Evolutionary conservation across 257 asterid genomes (phyloP), one percentile per base, ranked within the genome.

Genomic region (Lantana camara): DNA sequence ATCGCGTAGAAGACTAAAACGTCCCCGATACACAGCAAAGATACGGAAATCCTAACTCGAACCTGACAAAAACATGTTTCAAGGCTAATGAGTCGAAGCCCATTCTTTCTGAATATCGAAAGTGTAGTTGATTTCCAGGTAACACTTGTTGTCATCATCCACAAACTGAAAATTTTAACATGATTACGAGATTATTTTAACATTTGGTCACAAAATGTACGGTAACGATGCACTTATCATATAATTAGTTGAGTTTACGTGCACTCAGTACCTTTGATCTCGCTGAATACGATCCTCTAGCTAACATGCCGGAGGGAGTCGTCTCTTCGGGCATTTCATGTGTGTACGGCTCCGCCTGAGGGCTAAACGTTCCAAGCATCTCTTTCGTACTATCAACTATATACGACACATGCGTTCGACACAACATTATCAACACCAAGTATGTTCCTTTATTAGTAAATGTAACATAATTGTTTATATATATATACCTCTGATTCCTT

Each of bases 101-200:
- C 95, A 83, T 11, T 86, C 90, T 68, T 79, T 86, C 76, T 80
- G 87, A 71, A 86, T 81, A 61, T 86, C 90, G 42, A 86, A 86
- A 13, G 79, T 77, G 68, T 83, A 86, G 74, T 75, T 79, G 68
- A 83, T 86, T 66, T 86, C 90, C 75, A 86, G 50, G 63, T 83
- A 79, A 79, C 90, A 77, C 69, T 83, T 83, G 64, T 81, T 79
- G 61, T 86, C 95, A 63, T 86, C 95, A 42, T 86, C 90, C 53
- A 83, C 79, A 15, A 85, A 85, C 87, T 85, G 85, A 46, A 67
- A 20, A 34, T 19, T 11, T 41, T 12, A 38, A 45, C 0, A 37
- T 5, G 2, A 30, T 12, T 3, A 11, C 5, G 13, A 41, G 13
- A 41, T 27, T 27, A 27, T 27, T 27, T 27, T 5, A 27, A 27